Base-by-base conservation (phyloP, 129 eudicot species). In the Artemisia annua region DNA sequence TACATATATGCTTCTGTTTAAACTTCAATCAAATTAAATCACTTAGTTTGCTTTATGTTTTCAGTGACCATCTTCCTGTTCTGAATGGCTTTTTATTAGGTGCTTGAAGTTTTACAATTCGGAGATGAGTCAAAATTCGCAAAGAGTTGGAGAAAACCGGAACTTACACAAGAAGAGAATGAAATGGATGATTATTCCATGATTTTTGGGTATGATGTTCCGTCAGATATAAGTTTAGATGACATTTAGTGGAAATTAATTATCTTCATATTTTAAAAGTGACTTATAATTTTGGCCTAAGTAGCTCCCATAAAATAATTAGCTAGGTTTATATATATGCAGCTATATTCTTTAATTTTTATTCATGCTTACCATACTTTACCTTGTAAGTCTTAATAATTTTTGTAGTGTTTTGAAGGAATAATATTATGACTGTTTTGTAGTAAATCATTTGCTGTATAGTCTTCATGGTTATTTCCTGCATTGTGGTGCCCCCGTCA, bases 201-300 rank as follows among this genome's bases (percentile, higher is more conserved):
- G 91, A 71, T 87, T 63, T 89, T 89, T 70, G 98, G 98, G n/a
- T 87, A 92, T 62, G 82, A 87, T 46, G 79, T 92, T 71, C 96
- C 96, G 18, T 82, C 81, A 0, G 96, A 89, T 81, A 68, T 83
- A 65, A 43, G 75, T 76, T 78, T 92, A 67, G 89, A 87, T 26
- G 89, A 89, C 60, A 81, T 87, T 60, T 85, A 73, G 82, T 48
- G 22, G 26, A 48, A n/a, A 43, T 13, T 78, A 70, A 26, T 63
- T 70, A 52, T 78, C 46, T 50, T 52, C 10, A 7, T 39, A 39
- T 46, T 53, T n/a, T 39, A 28, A n/a, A n/a, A 70, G 63, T 64
- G 48, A 51, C 14, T 60, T 51, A 30, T 43, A 62, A 5, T 69
- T 78, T 52, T 62, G 55, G 70, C 26, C 48, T 30, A 70, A 16